Conservation (phyloP, 176 grass and related monocot genomes). For the Phyllostachys edulis region DNA sequence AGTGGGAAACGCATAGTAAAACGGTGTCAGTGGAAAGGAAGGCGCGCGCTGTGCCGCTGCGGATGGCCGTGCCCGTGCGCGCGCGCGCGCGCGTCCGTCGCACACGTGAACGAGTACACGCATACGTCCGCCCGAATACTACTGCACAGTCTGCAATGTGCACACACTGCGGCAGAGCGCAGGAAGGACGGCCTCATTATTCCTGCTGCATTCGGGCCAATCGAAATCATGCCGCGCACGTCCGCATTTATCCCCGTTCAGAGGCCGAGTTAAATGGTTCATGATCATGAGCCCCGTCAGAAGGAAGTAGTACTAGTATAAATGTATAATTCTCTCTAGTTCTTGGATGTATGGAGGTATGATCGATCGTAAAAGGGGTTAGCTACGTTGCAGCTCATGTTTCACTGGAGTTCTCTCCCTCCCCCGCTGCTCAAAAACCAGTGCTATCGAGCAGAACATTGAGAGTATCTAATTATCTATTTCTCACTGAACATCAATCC, state of each 20-base stretch:
- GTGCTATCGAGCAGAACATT: neutral
- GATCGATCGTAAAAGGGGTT: neutral
- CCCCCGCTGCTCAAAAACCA: neutral
- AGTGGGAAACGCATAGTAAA: neutral
- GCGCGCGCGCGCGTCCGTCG: neutral
- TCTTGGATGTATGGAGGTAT: neutral
- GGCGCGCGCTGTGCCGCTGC: neutral
- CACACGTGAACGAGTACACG: neutral
- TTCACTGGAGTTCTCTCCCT: neutral
- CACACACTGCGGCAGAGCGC: neutral
- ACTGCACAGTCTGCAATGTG: neutral
- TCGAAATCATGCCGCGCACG: neutral
- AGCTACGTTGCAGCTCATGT: neutral
- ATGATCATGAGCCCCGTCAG: neutral
- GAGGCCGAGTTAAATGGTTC: neutral
- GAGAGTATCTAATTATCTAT: too few relatives aligned
- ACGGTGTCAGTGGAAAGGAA: neutral
- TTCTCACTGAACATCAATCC: too few relatives aligned
- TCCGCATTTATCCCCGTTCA: neutral
- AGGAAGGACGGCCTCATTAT: constrained; percentile 5
- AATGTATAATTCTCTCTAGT: too few relatives aligned
- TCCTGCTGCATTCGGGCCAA: neutral
- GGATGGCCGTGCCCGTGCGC: neutral
- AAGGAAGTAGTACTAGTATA: too few relatives aligned
- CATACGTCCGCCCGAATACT: neutral